Evolutionary conservation across 345 rosid species (phyloP), one percentile per base, ranked within the genome.

Genomic region (Salix purpurea): DNA sequence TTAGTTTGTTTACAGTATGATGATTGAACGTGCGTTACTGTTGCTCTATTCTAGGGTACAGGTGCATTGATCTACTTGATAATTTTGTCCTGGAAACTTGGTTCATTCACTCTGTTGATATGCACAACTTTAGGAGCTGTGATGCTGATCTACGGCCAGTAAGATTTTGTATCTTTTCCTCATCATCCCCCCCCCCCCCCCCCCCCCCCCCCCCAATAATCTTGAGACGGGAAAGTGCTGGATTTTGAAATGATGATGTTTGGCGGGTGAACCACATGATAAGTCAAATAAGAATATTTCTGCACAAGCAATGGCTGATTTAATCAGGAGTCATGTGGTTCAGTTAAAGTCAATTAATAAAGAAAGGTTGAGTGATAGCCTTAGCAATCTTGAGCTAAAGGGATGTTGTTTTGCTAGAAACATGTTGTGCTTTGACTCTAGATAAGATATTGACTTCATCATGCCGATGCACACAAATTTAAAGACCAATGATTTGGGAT

Each of bases 21-120:
- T 71, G 68, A 65, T 67, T 65, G 83, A 76, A 79, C 83, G 74
- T 74, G 36, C 56, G 48, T 52, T 74, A 26, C 76, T 72, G 36
- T 80, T 83, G 56, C 76, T 79, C 67, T 83, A 70, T 79, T 86
- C 28, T 66, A 95, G 98, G 99, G 96, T 69, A 81, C 89, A 66
- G 98, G 99, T 74, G 90, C 99, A 66, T 81, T 95, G 82, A 82
- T 90, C 81, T 95, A 95, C 87, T 83, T 95, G 89, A 82, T 95
- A 64, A 76, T 90, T 77, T 78, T 95, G 89, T 95, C 97, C 46
- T 77, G 87, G 94, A 96, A 90, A 32, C 96, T 93, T 83, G 99
- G 98, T 75, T 74, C 90, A 52, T 87, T 88, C 78, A 95, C 98
- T 13, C 83, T 95, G 84, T 79, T 80, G 40, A 91, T 91, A 83